Evolutionary conservation across 495 filamentous ascomycete species (phyloP).

Genomic region (Umbilicaria muhlenbergii): DNA sequence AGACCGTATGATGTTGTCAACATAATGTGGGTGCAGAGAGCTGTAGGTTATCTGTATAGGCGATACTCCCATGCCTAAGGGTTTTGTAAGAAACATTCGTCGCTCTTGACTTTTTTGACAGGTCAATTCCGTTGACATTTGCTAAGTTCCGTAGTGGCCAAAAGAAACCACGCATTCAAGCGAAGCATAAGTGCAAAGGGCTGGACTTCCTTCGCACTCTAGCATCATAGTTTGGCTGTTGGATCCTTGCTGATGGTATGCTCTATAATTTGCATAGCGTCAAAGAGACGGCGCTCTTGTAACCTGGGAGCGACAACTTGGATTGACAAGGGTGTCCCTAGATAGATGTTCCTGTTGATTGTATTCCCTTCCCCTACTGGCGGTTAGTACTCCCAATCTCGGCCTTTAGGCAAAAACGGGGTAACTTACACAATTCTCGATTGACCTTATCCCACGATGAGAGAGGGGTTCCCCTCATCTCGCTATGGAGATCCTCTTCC

Average conservation of each 20-base stretch:
- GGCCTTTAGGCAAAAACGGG: background rate
- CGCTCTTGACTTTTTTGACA: no score
- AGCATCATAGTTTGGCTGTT: no score
- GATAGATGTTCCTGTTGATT: conserved; percentile 37
- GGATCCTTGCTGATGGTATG: conserved; percentile 15
- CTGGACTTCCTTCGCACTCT: no score
- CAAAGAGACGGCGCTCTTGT: conserved; percentile 39
- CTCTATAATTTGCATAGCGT: conserved; percentile 39
- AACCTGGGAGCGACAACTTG: conserved; percentile 46
- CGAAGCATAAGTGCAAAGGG: background rate
- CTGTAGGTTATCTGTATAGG: no score
- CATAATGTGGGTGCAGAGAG: no score
- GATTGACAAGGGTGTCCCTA: conserved; percentile 37
- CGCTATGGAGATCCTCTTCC: conserved; percentile 31
- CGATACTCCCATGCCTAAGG: no score
- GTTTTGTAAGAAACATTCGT: no score
- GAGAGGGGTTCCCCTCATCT: conserved; percentile 25
- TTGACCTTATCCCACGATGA: conserved; percentile 48
- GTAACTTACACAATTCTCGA: conserved; percentile 39
- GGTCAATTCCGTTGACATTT: no score
- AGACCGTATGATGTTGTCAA: no score
- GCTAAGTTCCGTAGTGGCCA: no score
- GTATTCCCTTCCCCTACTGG: conserved; percentile 32
- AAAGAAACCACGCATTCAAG: no score
- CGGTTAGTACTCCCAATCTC: conserved; percentile 2